Evolutionary conservation across 2,329 filamentous ascomycete species (phyloP).

Genomic region (Hymenoscyphus linearis): DNA sequence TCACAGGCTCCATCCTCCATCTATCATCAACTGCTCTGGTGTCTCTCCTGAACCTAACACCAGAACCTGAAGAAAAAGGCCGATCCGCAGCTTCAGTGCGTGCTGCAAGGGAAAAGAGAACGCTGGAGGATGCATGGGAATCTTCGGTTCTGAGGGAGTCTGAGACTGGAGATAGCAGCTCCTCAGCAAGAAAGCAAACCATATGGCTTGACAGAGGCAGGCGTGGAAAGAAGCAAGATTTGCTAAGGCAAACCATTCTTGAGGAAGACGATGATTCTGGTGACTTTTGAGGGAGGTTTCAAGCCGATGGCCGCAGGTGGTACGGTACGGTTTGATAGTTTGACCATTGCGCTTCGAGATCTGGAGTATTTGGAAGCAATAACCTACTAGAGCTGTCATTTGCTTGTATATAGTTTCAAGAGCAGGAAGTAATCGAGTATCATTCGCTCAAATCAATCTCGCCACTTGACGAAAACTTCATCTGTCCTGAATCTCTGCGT

Average conservation of each 20-base stretch:
- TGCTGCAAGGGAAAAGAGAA: constrained; percentile 23
- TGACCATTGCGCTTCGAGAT: not conserved
- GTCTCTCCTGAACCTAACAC: constrained; percentile 42
- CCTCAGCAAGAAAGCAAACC: constrained; percentile 20
- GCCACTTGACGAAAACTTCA: constrained; percentile 75
- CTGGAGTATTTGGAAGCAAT: not conserved
- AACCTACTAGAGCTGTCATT: not conserved
- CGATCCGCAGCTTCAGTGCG: constrained; percentile 24
- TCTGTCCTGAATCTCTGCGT: constrained; percentile 81
- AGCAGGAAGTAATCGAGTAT: not conserved
- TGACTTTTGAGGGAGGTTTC: constrained; percentile 20
- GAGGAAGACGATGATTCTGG: constrained; percentile 64
- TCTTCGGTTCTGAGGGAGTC: constrained; percentile 12
- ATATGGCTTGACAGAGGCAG: constrained; percentile 28
- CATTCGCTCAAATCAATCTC: constrained; percentile 41
- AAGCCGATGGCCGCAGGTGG: not conserved
- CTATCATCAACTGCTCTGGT: constrained; percentile 51
- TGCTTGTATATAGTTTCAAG: not conserved
- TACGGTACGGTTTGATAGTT: not conserved
- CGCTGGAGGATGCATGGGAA: constrained; percentile 24
- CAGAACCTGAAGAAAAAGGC: constrained; percentile 16
- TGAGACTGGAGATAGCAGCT: constrained; percentile 10
- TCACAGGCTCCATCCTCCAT: constrained; percentile 55
- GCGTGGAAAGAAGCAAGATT: constrained; percentile 34
- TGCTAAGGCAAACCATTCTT: constrained; percentile 63